These are phyloP conservation scores for Dendryphion nanum DNA, from an alignment of 2,329 filamentous ascomycete species.

Conservation along the genomic window DNA sequence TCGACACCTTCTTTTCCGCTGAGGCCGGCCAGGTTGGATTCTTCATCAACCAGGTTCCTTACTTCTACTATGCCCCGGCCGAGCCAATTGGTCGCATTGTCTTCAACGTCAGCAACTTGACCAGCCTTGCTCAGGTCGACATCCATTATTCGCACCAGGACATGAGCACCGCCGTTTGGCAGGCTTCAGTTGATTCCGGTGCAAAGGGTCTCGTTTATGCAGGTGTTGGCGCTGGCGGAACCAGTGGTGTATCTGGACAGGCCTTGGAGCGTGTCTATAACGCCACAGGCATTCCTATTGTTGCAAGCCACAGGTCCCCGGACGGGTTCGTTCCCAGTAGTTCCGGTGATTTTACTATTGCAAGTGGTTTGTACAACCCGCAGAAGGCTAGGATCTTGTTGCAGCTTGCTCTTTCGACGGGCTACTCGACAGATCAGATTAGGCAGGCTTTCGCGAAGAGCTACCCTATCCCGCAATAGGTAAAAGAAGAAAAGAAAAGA, in stretches of 20 bases:
- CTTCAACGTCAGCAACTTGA: conserved; percentile 39
- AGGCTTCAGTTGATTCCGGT: conserved; percentile 49
- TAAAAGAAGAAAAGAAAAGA: background rate
- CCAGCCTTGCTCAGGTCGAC: conserved; percentile 56
- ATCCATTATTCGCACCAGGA: conserved; percentile 58
- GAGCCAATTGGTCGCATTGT: conserved; percentile 45
- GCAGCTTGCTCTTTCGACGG: conserved; percentile 35
- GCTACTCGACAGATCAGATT: conserved; percentile 46
- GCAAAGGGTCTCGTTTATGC: conserved; percentile 57
- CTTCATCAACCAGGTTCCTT: conserved; percentile 58
- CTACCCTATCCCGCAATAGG: conserved; percentile 22
- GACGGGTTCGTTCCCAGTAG: conserved; percentile 52
- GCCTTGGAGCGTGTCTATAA: conserved; percentile 47
- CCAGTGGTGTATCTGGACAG: conserved; percentile 22
- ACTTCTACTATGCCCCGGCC: conserved; percentile 59
- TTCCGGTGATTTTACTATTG: conserved; percentile 35
- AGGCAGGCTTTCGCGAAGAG: conserved; percentile 31
- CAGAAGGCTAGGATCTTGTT: conserved; percentile 56
- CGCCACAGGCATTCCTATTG: conserved; percentile 49
- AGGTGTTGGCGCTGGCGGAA: conserved; percentile 55
- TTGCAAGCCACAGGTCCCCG: conserved; percentile 52
- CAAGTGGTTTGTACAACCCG: conserved; percentile 56
- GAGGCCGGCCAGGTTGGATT: conserved; percentile 57
- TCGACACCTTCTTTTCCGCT: conserved; percentile 61
- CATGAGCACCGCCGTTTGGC: conserved; percentile 49